Evolutionary conservation across 2,329 filamentous ascomycete species (phyloP).

Genomic region (Colletotrichum abscissum): DNA sequence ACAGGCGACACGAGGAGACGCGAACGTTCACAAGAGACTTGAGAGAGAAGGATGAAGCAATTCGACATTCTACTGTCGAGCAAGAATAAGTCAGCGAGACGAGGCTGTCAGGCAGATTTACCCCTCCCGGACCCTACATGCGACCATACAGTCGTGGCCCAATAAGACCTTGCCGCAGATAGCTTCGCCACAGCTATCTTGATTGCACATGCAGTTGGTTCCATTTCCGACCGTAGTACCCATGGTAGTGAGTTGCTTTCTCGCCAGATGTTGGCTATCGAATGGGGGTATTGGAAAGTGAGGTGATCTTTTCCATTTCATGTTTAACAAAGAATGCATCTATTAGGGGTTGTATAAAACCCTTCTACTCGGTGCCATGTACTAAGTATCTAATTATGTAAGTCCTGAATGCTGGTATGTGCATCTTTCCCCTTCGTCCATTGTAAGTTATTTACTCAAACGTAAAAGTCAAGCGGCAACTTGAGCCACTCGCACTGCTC

Average conservation of each 20-base stretch:
- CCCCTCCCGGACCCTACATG: not conserved
- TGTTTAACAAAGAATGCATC: not conserved
- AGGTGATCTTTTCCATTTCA: not conserved
- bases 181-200: not conserved
- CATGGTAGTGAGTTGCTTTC: not conserved
- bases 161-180: not conserved
- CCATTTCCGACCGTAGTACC: not conserved
- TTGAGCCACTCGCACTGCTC: constrained; percentile 57
- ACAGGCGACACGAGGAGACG: not conserved
- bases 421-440: not conserved
- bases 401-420: not conserved
- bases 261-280: not conserved
- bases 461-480: constrained; percentile 51
- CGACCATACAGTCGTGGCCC: not conserved
- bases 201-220: not conserved
- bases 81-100: not conserved
- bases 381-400: not conserved
- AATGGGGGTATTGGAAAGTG: not conserved
- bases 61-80: not conserved
- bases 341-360: not conserved
- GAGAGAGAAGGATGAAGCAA: not conserved
- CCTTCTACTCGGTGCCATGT: not conserved
- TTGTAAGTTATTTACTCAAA: constrained; percentile 35
- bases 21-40: not conserved
- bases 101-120: not conserved